These are phyloP conservation scores for Arabidopsis suecica DNA, from an alignment of 345 rosid species.

Conservation along the genomic window DNA sequence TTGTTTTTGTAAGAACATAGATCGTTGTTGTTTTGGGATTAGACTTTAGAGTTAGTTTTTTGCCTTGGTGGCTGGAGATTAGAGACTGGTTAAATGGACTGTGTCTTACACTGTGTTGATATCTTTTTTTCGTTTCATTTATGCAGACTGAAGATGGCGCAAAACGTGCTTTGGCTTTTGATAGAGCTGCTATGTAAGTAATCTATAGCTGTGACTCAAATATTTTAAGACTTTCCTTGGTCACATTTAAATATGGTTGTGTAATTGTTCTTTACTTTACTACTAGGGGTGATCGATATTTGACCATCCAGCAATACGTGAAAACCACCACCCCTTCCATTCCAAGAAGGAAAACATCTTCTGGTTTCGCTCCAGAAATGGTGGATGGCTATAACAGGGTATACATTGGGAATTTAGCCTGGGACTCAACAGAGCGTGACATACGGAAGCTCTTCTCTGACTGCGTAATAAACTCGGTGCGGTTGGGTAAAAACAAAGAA, in stretches of 20 bases:
- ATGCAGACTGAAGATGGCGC: conserved; percentile 80
- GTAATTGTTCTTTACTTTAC: conserved; percentile 34
- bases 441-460: conserved; percentile 72
- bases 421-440: conserved; percentile 86
- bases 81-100: neutral
- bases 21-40: conserved; percentile 8
- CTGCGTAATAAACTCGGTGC: conserved; percentile 68
- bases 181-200: conserved; percentile 85
- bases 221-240: conserved; percentile 8
- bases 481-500: conserved; percentile 82
- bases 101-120: conserved; percentile 20
- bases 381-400: conserved; percentile 87
- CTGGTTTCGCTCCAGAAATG: conserved; percentile 66
- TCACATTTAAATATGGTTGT: neutral
- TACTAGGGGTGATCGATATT: conserved; percentile 81
- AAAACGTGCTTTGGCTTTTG: conserved; percentile 74
- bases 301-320: conserved; percentile 81
- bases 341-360: conserved; percentile 45
- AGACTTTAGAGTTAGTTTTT: neutral
- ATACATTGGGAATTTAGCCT: conserved; percentile 82
- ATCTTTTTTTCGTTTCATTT: neutral
- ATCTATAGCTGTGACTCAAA: neutral
- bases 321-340: conserved; percentile 42
- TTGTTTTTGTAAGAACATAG: neutral
- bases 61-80: neutral